phyloP scores from a whole-genome alignment of 495 filamentous ascomycete species.

The Penicillium roqueforti region DNA sequence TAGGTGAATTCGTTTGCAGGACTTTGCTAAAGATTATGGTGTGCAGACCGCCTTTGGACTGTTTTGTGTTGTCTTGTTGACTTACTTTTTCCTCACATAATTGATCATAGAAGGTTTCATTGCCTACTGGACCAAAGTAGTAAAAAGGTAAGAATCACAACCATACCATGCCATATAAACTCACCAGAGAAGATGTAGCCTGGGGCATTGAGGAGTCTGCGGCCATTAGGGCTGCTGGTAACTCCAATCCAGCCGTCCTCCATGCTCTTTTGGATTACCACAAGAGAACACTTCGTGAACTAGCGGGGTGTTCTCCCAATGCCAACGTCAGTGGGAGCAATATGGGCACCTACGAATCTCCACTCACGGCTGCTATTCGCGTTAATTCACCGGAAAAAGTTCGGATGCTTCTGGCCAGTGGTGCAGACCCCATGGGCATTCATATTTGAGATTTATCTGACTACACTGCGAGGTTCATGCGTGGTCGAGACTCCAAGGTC shows the following conservation, averaged over 20 bases:
- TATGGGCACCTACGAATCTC: conserved; percentile 6
- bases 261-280: neutral
- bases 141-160: too few relatives aligned
- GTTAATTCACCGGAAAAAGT: conserved; percentile 8
- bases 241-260: conserved; percentile 3
- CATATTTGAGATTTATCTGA: conserved; percentile 1
- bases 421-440: conserved; percentile 11
- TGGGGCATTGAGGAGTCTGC: neutral
- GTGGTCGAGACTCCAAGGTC: conserved; percentile 6
- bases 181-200: conserved; percentile 1
- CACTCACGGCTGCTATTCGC: conserved; percentile 11
- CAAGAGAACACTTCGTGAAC: neutral
- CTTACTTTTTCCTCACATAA: too few relatives aligned
- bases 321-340: neutral
- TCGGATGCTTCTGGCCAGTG: neutral
- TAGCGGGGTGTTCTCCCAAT: conserved; percentile 5
- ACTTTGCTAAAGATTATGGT: too few relatives aligned
- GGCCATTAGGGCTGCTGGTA: neutral
- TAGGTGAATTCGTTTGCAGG: too few relatives aligned
- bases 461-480: conserved; percentile 11
- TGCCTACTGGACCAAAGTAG: too few relatives aligned
- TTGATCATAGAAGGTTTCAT: too few relatives aligned
- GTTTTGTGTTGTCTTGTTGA: too few relatives aligned
- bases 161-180: conserved; percentile 1
- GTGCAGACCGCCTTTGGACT: too few relatives aligned